phyloP scores from a whole-genome alignment of 83 land plant species.

The Diphasiastrum complanatum region DNA sequence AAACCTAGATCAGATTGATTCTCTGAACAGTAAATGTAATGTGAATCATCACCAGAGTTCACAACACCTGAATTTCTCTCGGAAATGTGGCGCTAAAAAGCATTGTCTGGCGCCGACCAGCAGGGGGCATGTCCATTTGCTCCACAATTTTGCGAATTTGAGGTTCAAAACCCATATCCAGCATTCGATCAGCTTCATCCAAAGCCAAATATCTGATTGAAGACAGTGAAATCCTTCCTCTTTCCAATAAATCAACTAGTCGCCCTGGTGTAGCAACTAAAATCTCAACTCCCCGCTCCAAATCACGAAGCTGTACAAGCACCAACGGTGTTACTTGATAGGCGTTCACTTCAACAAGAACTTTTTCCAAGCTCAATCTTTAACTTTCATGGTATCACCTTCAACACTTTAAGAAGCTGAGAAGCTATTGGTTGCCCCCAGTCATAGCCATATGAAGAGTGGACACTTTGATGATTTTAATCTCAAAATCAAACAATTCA shows the following conservation, averaged over 20 bases:
- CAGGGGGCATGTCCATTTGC: slow-evolving; percentile 14
- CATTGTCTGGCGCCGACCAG: slow-evolving; percentile 8
- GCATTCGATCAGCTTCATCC: slow-evolving; percentile 20
- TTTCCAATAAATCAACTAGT: slow-evolving; percentile 1
- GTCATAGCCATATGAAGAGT: not conserved
- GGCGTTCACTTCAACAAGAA: no score
- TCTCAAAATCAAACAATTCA: no score
- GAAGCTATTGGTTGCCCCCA: no score
- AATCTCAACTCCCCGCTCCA: slow-evolving; percentile 9
- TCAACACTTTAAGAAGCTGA: no score
- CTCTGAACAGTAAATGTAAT: no score
- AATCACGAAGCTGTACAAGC: not conserved
- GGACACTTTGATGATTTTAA: no score
- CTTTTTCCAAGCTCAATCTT: no score
- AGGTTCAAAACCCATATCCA: slow-evolving; percentile 16
- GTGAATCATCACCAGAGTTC: no score
- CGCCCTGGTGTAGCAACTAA: slow-evolving; percentile 14
- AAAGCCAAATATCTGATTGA: slow-evolving; percentile 5
- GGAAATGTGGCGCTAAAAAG: slow-evolving; percentile 15
- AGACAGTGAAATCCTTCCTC: slow-evolving; percentile 7
- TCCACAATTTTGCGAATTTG: slow-evolving; percentile 14
- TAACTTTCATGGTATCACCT: no score
- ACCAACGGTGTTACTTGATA: no score
- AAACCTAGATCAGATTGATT: no score
- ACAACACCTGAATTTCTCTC: slow-evolving; percentile 14